Evolutionary conservation across 352 stramenopile genomes (phyloP).

Genomic region (Phytophthora tentaculata): DNA sequence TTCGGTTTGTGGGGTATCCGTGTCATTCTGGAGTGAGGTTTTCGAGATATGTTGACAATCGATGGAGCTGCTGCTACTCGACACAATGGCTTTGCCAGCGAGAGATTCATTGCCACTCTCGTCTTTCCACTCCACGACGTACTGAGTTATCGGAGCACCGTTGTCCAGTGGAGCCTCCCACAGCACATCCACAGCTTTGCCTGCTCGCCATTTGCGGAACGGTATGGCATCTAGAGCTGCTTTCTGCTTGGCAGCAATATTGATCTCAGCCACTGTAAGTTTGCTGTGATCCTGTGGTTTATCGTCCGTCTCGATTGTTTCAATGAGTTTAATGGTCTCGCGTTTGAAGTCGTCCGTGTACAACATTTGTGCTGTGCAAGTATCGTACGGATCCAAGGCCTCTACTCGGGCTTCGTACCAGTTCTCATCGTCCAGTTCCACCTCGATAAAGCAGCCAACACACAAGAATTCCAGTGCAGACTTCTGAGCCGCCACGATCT

Average conservation of each 20-base stretch:
- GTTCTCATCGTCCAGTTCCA: constrained; percentile 74
- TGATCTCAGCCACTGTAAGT: constrained; percentile 54
- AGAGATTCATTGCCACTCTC: constrained; percentile 43
- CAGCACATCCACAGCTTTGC: constrained; percentile 71
- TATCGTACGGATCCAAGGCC: constrained; percentile 63
- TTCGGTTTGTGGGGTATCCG: neutral
- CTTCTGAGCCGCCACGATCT: constrained; percentile 54
- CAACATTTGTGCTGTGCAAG: constrained; percentile 63
- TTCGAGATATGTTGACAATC: constrained; percentile 16
- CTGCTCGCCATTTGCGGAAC: constrained; percentile 70
- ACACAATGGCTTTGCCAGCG: constrained; percentile 29
- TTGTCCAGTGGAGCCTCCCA: constrained; percentile 77
- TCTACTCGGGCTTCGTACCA: constrained; percentile 76
- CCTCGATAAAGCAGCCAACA: constrained; percentile 58
- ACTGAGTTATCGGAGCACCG: constrained; percentile 65
- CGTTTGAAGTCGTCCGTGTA: constrained; percentile 68
- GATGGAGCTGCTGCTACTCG: constrained; percentile 13
- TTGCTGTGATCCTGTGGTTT: constrained; percentile 16
- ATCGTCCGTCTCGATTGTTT: constrained; percentile 34
- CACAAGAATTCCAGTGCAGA: constrained; percentile 73
- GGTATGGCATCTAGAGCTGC: constrained; percentile 46
- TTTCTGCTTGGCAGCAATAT: constrained; percentile 48
- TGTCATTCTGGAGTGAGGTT: constrained; percentile 1
- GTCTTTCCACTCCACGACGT: constrained; percentile 75
- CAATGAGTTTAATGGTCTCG: constrained; percentile 73